Evolutionary conservation across 1,284 basidiomycete species (phyloP).

Genomic region (Sporisorium sorghi): DNA sequence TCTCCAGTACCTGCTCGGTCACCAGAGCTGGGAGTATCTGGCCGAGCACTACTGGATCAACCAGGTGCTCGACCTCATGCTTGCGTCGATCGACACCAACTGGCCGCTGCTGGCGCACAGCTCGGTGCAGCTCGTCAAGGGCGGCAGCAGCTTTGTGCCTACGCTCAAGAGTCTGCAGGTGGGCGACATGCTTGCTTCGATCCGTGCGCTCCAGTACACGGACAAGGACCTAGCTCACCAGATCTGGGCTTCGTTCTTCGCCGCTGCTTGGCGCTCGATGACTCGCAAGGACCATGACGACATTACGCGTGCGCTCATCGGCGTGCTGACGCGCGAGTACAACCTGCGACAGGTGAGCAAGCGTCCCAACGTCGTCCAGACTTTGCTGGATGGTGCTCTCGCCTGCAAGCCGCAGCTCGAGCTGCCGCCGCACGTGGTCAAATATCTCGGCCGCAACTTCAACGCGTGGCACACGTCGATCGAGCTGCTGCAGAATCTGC

Average conservation of each 20-base stretch:
- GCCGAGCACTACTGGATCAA: conserved; percentile 96
- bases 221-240: conserved; percentile 83
- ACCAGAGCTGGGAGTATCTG: conserved; percentile 95
- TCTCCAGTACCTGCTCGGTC: conserved; percentile 88
- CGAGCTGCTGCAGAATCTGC: conserved; percentile 84
- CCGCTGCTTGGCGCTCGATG: conserved; percentile 87
- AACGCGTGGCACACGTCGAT: conserved; percentile 93
- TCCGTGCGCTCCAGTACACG: conserved; percentile 85
- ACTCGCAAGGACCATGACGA: conserved; percentile 88
- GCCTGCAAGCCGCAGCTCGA: conserved; percentile 87
- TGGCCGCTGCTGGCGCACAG: conserved; percentile 48
- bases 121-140: conserved; percentile 33
- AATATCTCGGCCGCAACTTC: conserved; percentile 95
- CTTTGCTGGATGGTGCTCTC: conserved; percentile 84
- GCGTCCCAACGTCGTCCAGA: conserved; percentile 95
- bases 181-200: conserved; percentile 72
- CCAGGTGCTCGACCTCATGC: conserved; percentile 87
- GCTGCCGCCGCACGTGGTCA: conserved; percentile 92
- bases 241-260: conserved; percentile 90
- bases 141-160: conserved; percentile 50
- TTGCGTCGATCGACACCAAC: conserved; percentile 73
- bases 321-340: conserved; percentile 91
- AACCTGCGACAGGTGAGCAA: conserved; percentile 87
- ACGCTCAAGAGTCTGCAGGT: conserved; percentile 45
- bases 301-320: conserved; percentile 88